Conservation (phyloP, 805 yeast species). For the Lachancea fermentati region DNA sequence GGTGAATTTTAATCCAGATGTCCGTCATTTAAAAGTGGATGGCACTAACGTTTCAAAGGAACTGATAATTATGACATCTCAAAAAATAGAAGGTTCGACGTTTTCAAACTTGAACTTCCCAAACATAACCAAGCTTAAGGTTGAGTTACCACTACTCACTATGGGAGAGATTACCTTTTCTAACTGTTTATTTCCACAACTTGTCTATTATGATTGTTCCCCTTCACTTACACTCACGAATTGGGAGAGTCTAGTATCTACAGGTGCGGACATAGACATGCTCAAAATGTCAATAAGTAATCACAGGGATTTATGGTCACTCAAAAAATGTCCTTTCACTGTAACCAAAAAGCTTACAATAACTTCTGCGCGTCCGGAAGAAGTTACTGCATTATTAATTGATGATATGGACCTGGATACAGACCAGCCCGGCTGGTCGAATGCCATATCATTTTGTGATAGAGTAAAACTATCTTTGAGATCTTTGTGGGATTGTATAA, state of each 20-base stretch:
- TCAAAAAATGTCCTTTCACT: background rate
- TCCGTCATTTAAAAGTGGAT: conserved; percentile 17
- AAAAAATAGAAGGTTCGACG: conserved; percentile 15
- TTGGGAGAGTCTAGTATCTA: conserved; percentile 16
- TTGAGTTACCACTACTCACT: conserved; percentile 8
- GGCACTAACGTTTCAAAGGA: conserved; percentile 14
- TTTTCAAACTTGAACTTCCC: conserved; percentile 18
- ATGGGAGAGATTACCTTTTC: conserved; percentile 13
- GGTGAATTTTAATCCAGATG: conserved; percentile 16
- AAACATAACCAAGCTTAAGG: conserved; percentile 10
- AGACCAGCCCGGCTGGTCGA: background rate
- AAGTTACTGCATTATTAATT: background rate
- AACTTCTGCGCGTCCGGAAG: background rate
- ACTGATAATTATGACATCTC: conserved; percentile 15
- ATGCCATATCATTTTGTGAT: background rate
- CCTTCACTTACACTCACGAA: conserved; percentile 12
- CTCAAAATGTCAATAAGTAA: conserved; percentile 13
- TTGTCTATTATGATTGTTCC: conserved; percentile 11
- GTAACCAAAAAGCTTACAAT: background rate
- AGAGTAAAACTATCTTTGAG: conserved; percentile 9
- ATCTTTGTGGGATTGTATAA: conserved; percentile 17
- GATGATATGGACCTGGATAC: background rate
- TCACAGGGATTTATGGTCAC: conserved; percentile 11
- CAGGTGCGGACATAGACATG: conserved; percentile 7
- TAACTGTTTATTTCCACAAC: conserved; percentile 17